phyloP scores from a whole-genome alignment of 495 filamentous ascomycete species.

The Beverwykella pulmonaria region DNA sequence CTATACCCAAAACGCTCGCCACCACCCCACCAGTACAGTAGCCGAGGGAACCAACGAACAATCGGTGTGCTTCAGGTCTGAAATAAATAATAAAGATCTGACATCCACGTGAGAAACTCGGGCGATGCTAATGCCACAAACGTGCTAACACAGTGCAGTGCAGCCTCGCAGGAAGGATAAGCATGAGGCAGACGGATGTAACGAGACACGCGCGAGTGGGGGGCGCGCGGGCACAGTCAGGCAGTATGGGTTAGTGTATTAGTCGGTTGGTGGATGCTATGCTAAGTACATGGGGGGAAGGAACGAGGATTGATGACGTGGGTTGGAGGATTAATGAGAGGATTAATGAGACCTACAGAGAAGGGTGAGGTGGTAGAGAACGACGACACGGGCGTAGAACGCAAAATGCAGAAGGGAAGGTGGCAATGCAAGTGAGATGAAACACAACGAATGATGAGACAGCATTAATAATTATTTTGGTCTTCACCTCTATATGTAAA shows the following conservation, averaged over 20 bases:
- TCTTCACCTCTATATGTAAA: not conserved
- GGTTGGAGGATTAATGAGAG: not conserved
- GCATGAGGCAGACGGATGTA: not conserved
- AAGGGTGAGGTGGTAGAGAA: not conserved
- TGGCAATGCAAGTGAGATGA: too few relatives aligned
- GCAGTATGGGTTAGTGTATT: not conserved
- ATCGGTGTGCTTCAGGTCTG: too few relatives aligned
- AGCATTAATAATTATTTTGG: conserved; percentile 1
- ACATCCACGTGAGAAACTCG: too few relatives aligned
- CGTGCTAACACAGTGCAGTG: not conserved
- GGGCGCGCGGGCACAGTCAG: not conserved
- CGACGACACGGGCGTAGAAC: not conserved
- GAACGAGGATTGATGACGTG: not conserved
- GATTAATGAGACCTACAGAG: not conserved
- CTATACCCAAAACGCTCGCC: too few relatives aligned
- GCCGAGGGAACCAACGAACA: too few relatives aligned
- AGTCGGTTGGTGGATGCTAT: not conserved
- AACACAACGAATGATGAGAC: not conserved
- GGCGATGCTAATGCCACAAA: too few relatives aligned
- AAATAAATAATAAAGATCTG: too few relatives aligned
- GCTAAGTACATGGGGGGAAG: not conserved
- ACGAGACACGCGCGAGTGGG: not conserved
- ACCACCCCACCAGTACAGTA: too few relatives aligned
- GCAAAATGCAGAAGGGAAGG: not conserved
- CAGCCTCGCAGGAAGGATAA: not conserved